Base-by-base conservation (phyloP, 352 stramenopile genomes). In the Globisporangium alternatum region DNA sequence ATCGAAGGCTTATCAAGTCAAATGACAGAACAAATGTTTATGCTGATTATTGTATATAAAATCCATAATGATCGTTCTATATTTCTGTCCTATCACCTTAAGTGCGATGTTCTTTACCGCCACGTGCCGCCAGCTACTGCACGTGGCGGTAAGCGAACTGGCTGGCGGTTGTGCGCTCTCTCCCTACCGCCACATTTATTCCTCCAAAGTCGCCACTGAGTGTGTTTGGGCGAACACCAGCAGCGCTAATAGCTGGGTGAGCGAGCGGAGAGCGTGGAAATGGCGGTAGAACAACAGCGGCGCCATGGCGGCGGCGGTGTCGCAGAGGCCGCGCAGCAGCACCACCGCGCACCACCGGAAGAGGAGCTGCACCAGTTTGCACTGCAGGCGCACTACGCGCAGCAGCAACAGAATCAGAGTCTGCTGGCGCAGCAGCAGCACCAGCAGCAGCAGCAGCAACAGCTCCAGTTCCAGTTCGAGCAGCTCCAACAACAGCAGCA, bases 331-430 rank as follows among this genome's bases (percentile, higher is more conserved):
- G 62, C 52, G 52, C 52, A 65, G 17, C 49, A 67, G 12, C 54
- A 69, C 8, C 65, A 74, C 12, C 62, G 71, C 8, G 53, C 48
- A 21, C 77, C 81, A 69, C 70, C 86, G 5, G 67, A 80, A 30
- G 62, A 74, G 33, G 75, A 88, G 68, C 69, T 85, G 31, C 45
- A 52, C 35, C 71, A 78, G 48, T 76, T 69, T 22, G 79, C 72
- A 2, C 68, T 91, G 19, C 48, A 77, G 5, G 54, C 62, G 47
- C 55, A 64, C 35, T 63, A 64, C 25, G 28, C 62, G 35, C 54
- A 60, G 7, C 41, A 41, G 35, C 35, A 47, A 17, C 52, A 55
- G 51, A 54, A 21, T 31, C 41, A 51, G 28, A 22, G 39, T 21
- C 53, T 62, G 54, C 45, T 65, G 7, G 51, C 51, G 21, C 54